These are phyloP conservation scores for Afroboletus lepidellus DNA, from an alignment of 1,284 basidiomycete species.

Conservation along the genomic window DNA sequence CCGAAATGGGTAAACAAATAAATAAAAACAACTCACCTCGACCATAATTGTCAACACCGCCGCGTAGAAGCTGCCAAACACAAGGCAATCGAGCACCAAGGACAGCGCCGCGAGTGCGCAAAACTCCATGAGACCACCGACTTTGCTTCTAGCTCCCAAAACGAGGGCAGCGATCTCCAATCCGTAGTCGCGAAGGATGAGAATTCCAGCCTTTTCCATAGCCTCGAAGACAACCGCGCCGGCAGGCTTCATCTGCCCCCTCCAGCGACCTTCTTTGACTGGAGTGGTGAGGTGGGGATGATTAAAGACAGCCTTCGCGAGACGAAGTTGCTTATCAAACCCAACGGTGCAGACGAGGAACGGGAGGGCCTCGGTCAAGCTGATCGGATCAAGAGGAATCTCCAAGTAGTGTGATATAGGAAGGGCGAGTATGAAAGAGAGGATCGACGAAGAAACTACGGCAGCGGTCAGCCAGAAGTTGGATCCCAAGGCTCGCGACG, in stretches of 20 bases:
- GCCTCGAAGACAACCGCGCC: conserved; percentile 84
- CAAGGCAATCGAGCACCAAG: conserved; percentile 82
- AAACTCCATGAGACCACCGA: conserved; percentile 91
- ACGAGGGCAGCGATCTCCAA: conserved; percentile 89
- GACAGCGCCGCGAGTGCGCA: conserved; percentile 91
- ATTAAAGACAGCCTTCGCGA: conserved; percentile 88
- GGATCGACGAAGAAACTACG: conserved; percentile 81
- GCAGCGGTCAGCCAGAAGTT: conserved; percentile 89
- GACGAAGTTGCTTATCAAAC: conserved; percentile 94
- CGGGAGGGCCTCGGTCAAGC: conserved; percentile 91
- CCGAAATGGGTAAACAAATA: conserved; percentile 9
- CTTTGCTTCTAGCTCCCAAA: conserved; percentile 84
- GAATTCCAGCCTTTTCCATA: conserved; percentile 74
- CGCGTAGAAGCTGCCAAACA: conserved; percentile 89
- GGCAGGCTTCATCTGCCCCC: conserved; percentile 68
- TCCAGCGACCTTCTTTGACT: conserved; percentile 43
- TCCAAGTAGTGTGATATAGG: conserved; percentile 81
- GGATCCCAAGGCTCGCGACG: conserved; percentile 84
- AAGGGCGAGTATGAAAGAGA: conserved; percentile 86
- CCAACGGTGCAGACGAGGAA: conserved; percentile 98
- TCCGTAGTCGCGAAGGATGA: conserved; percentile 90
- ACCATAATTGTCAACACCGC: conserved; percentile 92
- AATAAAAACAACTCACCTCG: conserved; percentile 58
- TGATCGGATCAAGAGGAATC: conserved; percentile 91
- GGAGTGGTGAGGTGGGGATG: conserved; percentile 73